Evolutionary conservation across 1,284 basidiomycete genomes (phyloP).

Genomic region (Rugosomyces carneus): DNA sequence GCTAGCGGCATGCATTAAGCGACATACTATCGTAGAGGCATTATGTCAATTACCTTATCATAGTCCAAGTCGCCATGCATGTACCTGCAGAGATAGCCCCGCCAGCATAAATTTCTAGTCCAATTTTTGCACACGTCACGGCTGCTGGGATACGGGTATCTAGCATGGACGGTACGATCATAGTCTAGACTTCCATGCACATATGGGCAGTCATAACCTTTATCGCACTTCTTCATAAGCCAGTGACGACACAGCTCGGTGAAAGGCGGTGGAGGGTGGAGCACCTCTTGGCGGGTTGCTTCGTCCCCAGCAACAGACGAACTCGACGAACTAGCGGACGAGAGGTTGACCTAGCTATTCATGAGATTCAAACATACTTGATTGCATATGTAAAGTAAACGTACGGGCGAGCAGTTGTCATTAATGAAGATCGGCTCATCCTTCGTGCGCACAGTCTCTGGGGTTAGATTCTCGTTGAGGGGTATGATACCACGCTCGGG

Average conservation of each 20-base stretch:
- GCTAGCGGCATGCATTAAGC: neutral
- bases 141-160: conserved; percentile 6
- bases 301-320: conserved; percentile 3
- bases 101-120: conserved; percentile 2
- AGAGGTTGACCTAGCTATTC: conserved; percentile 3
- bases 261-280: conserved; percentile 5
- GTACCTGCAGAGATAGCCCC: conserved; percentile 9
- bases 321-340: conserved; percentile 8
- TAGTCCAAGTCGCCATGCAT: conserved; percentile 13
- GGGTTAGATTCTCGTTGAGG: neutral
- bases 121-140: conserved; percentile 1
- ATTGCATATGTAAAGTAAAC: neutral
- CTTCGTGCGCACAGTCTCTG: neutral
- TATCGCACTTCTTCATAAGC: conserved; percentile 15
- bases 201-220: conserved; percentile 10
- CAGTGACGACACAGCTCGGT: conserved; percentile 16
- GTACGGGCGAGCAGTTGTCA: conserved; percentile 9
- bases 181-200: conserved; percentile 16
- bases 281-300: neutral
- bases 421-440: conserved; percentile 7
- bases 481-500: conserved; percentile 1
- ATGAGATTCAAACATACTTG: neutral
- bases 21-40: neutral
- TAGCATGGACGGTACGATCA: conserved; percentile 8
- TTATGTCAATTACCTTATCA: conserved; percentile 4